Conservation (phyloP, 2,329 filamentous ascomycete genomes). For the Leptosphaerulina australis region DNA sequence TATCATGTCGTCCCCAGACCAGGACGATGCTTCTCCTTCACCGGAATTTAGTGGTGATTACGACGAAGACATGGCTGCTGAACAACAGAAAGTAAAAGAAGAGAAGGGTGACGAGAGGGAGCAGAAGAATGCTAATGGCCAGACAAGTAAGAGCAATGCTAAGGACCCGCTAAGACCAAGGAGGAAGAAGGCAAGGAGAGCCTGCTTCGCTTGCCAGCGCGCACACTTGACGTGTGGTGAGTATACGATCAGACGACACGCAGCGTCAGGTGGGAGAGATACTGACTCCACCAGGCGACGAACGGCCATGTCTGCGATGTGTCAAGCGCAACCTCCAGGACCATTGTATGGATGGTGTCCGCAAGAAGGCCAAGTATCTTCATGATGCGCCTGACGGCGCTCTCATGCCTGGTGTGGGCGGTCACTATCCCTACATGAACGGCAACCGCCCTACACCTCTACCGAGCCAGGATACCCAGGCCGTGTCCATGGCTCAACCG, state of each 20-base stretch:
- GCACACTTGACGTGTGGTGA: constrained; percentile 98
- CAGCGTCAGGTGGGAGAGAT: background rate
- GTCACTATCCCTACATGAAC: constrained; percentile 66
- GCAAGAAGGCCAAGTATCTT: constrained; percentile 99
- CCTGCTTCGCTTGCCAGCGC: constrained; percentile 95
- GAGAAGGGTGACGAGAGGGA: constrained; percentile 45
- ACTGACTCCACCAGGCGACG: constrained; percentile 70
- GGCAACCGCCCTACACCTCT: constrained; percentile 53
- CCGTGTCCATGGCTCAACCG: constrained; percentile 38
- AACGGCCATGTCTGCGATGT: constrained; percentile 90
- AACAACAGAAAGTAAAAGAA: constrained; percentile 48
- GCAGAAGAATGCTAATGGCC: constrained; percentile 41
- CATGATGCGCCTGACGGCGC: constrained; percentile 93
- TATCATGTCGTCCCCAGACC: constrained; percentile 58
- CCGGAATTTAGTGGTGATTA: constrained; percentile 53
- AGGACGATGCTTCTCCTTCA: constrained; percentile 55
- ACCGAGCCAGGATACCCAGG: constrained; percentile 33
- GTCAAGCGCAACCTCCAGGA: constrained; percentile 92
- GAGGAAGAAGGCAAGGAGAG: constrained; percentile 93
- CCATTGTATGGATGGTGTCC: constrained; percentile 91
- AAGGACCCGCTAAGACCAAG: constrained; percentile 90
- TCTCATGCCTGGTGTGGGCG: constrained; percentile 80
- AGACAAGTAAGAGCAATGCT: constrained; percentile 57
- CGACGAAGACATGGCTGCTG: constrained; percentile 53
- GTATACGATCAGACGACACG: constrained; percentile 49